Base-by-base conservation (phyloP, 768 basidiomycete genomes). In the Cubamyces sp. region DNA sequence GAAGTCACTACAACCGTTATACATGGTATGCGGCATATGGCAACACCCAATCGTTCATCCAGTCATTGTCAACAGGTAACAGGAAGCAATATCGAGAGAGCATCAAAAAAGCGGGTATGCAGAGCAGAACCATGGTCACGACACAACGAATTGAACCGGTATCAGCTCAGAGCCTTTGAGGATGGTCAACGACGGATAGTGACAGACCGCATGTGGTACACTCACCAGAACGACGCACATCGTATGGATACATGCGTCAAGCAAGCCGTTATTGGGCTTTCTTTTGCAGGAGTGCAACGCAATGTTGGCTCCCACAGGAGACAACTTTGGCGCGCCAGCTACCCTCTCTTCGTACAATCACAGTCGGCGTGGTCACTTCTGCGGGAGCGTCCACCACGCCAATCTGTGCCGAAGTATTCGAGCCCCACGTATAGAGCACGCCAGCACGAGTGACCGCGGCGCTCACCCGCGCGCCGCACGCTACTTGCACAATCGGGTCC, bases 261-360 rank as follows among this genome's bases (percentile, higher is more conserved):
- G 6, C 46, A 47, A 47, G 19, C 9, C 18, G 16, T 50, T 34
- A 9, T 30, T 30, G 49, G 14, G 28, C 39, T 40, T 59, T 61
- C 47, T 47, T 87, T 68, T 85, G 83, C 74, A 90, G 82, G 55
- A 90, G 74, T 26, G 85, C 89, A 23, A 91, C 68, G 1, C 87
- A 85, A 69, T 91, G 90, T 68, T 91, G 90, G 6, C 90, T 88
- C 34, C 90, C 90, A 71, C 90, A 91, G 0, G 87, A 79, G 28
- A 84, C 85, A 18, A 80, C 78, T 21, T 82, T 70, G n/a, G 87
- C 85, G 30, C 80, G 79, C 86, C 86, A 89, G 4, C 80, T 76
- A 15, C 86, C 86, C 66, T 86, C 84, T 70, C 82, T 82, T 43
- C 87, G 84, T 23, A 91, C 90, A 40, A 91, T 80, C 18, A 81